Evolutionary conservation across 192 early-diverging fungal species (phyloP).

Genomic region (Phlyctochytrium planicorne): DNA sequence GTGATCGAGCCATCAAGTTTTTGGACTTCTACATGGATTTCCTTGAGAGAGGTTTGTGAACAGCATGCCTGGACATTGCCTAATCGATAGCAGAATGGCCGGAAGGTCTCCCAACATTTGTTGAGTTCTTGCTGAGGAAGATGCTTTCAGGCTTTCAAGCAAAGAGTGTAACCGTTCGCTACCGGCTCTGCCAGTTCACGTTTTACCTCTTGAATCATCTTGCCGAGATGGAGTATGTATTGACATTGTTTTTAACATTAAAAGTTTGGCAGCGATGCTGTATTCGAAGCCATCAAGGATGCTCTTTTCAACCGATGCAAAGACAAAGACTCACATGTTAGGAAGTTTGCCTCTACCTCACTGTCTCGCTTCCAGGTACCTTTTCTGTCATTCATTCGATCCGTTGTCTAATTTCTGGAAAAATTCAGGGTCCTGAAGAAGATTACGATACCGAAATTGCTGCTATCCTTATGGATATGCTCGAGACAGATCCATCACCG

Average conservation of each 20-base stretch:
- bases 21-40: background rate
- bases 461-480: constrained; percentile 15
- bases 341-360: constrained; percentile 18
- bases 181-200: background rate
- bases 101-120: too few species aligned
- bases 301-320: constrained; percentile 14
- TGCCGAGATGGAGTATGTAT: background rate
- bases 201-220: background rate
- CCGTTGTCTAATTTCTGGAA: background rate
- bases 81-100: too few species aligned
- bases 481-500: constrained; percentile 19
- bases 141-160: background rate
- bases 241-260: background rate
- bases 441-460: constrained; percentile 21
- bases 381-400: background rate
- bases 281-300: constrained; percentile 11
- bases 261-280: constrained; percentile 14
- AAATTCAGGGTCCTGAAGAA: constrained; percentile 19
- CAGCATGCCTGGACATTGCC: too few species aligned
- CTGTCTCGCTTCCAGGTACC: constrained; percentile 11
- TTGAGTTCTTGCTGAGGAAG: background rate
- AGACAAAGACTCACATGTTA: constrained; percentile 27
- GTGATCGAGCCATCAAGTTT: background rate
- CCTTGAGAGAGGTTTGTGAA: too few species aligned
- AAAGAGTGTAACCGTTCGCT: background rate